phyloP scores from a whole-genome alignment of 148 eudicot genomes.

The Silene uniflora region DNA sequence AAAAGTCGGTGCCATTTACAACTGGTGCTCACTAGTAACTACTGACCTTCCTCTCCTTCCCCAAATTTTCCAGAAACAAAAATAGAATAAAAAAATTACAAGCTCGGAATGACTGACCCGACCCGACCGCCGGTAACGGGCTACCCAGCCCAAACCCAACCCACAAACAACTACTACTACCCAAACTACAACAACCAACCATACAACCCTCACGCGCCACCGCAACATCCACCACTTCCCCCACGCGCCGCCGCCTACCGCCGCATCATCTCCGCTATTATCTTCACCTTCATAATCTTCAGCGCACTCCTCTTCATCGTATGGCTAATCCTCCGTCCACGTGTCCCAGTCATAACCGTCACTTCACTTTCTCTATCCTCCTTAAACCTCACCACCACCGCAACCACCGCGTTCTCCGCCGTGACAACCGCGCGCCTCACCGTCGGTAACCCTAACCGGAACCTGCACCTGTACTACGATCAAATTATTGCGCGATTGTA shows the following conservation, averaged over 20 bases:
- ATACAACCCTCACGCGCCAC: constrained; percentile 22
- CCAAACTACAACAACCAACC: constrained; percentile 28
- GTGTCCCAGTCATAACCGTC: constrained; percentile 57
- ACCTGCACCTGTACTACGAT: constrained; percentile 43
- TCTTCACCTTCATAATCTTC: constrained; percentile 47
- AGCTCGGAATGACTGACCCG: constrained; percentile 35
- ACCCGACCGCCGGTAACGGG: constrained; percentile 51
- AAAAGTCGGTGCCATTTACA: neutral
- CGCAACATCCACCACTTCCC: neutral
- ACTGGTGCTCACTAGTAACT: too few species aligned
- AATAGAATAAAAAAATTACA: neutral
- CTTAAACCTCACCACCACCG: constrained; percentile 35
- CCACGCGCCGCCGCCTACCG: constrained; percentile 62
- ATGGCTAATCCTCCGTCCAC: constrained; percentile 79
- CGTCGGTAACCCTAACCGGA: constrained; percentile 23
- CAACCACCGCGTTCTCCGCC: constrained; percentile 31
- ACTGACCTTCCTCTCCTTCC: neutral
- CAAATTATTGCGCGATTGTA: constrained; percentile 30
- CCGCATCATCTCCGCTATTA: constrained; percentile 47
- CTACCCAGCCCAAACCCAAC: constrained; percentile 41
- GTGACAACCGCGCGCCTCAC: constrained; percentile 13
- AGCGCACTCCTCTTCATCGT: constrained; percentile 52
- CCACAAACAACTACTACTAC: constrained; percentile 39
- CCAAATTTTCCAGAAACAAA: neutral
- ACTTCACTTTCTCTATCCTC: constrained; percentile 42